Conservation (phyloP, 352 stramenopile genomes). For the Globisporangium alternatum region DNA sequence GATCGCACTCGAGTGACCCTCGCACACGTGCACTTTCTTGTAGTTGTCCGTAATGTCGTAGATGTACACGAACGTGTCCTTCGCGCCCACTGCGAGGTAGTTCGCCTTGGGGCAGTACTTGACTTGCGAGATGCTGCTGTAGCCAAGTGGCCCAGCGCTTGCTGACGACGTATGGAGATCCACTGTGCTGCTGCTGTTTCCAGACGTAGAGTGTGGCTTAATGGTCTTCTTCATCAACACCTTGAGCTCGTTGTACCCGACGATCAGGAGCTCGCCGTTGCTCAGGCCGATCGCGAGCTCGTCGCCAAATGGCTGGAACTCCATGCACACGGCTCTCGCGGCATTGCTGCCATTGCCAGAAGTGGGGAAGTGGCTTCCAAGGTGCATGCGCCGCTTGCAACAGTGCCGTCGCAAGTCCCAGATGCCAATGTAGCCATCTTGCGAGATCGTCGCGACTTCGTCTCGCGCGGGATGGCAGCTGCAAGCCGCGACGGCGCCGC, state of each 20-base stretch:
- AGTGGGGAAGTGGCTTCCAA: slow-evolving; percentile 23
- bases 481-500: slow-evolving; percentile 30
- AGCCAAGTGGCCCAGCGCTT: not conserved
- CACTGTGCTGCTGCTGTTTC: slow-evolving; percentile 13
- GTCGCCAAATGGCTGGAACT: slow-evolving; percentile 50
- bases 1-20: slow-evolving; percentile 80
- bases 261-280: slow-evolving; percentile 49
- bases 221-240: slow-evolving; percentile 43
- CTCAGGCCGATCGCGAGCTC: slow-evolving; percentile 52
- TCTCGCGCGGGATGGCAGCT: slow-evolving; percentile 39
- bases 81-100: slow-evolving; percentile 45
- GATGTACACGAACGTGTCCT: slow-evolving; percentile 68
- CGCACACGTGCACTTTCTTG: slow-evolving; percentile 59
- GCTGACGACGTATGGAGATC: not conserved
- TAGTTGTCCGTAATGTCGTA: slow-evolving; percentile 45
- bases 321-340: slow-evolving; percentile 43
- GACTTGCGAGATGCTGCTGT: slow-evolving; percentile 30
- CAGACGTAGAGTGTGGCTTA: slow-evolving; percentile 22
- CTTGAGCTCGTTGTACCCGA: slow-evolving; percentile 36
- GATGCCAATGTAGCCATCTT: slow-evolving; percentile 49
- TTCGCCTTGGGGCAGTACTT: slow-evolving; percentile 55
- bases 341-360: slow-evolving; percentile 3
- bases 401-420: slow-evolving; percentile 48
- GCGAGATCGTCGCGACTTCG: slow-evolving; percentile 44
- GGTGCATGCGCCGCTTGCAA: slow-evolving; percentile 32